A percentile compares a stretch with the other conserved stretches of the same genome.
Evolutionary conservation across 345 rosid species (phyloP).

Genomic region (Moricandia arvensis): DNA sequence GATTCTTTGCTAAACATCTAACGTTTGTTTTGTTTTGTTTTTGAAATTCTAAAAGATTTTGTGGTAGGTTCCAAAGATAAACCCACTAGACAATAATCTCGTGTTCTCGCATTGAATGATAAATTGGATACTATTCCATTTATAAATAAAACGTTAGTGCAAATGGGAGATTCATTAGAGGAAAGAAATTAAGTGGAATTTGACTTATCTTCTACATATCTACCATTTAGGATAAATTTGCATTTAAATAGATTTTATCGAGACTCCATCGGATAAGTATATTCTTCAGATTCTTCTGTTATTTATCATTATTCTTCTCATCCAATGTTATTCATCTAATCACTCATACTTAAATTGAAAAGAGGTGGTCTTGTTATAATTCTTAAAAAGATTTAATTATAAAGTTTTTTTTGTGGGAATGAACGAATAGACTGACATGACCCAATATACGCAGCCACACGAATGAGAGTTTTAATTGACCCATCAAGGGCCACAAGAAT

Average conservation of each 20-base stretch:
- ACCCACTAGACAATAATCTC: neutral
- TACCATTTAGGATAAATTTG: neutral
- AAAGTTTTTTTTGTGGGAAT: neutral
- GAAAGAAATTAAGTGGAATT: neutral
- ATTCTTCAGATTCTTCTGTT: neutral
- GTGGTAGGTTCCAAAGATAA: neutral
- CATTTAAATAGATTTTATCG: neutral
- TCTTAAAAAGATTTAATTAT: neutral
- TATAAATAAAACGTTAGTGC: neutral
- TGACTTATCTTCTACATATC: neutral
- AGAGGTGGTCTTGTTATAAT: neutral
- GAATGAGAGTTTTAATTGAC: neutral
- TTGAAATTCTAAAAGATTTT: neutral
- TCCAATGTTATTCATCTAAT: neutral
- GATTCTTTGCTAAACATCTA: neutral
- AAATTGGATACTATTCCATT: neutral
- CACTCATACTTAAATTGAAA: too few relatives aligned
- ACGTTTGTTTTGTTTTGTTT: neutral
- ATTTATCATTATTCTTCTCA: neutral
- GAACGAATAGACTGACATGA: neutral
- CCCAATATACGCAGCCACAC: neutral
- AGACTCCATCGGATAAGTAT: neutral
- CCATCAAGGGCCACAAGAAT: slow-evolving; percentile 4
- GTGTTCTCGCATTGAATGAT: neutral
- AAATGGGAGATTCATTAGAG: neutral